These are phyloP conservation scores for Monascus ruber DNA, from an alignment of 2,329 filamentous ascomycete genomes.

Conservation along the genomic window DNA sequence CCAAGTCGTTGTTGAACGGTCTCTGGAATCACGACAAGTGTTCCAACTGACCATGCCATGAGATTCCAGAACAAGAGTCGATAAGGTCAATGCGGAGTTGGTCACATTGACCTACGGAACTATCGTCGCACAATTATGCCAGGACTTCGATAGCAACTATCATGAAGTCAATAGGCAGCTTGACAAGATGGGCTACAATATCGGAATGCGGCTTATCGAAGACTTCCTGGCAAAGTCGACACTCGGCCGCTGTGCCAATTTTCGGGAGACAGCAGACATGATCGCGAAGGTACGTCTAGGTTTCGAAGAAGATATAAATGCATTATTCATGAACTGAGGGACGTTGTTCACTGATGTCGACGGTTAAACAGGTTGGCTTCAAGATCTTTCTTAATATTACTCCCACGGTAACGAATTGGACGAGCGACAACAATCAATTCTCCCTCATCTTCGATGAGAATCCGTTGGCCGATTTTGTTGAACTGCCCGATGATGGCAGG, in stretches of 20 bases:
- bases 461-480: conserved; percentile 91
- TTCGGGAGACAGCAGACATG: conserved; percentile 92
- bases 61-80: conserved; percentile 67
- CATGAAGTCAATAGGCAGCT: conserved; percentile 93
- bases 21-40: too few species aligned
- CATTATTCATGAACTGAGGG: neutral
- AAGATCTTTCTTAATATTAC: conserved; percentile 98
- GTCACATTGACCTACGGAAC: conserved; percentile 97
- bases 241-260: conserved; percentile 79
- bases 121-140: conserved; percentile 90
- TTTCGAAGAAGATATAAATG: neutral
- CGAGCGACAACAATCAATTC: conserved; percentile 90
- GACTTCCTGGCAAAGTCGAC: conserved; percentile 96
- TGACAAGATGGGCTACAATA: conserved; percentile 99
- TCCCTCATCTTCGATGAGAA: conserved; percentile 95
- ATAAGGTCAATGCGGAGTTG: conserved; percentile 96
- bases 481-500: conserved; percentile 87
- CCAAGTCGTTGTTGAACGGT: too few species aligned
- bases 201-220: conserved; percentile 87
- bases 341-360: conserved; percentile 3
- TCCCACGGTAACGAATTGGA: conserved; percentile 89
- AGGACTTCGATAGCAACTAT: conserved; percentile 92
- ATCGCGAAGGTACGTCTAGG: conserved; percentile 64
- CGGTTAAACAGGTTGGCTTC: conserved; percentile 65
- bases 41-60: neutral